phyloP scores from a whole-genome alignment of 2,329 filamentous ascomycete species.

The Penicillium sp. region DNA sequence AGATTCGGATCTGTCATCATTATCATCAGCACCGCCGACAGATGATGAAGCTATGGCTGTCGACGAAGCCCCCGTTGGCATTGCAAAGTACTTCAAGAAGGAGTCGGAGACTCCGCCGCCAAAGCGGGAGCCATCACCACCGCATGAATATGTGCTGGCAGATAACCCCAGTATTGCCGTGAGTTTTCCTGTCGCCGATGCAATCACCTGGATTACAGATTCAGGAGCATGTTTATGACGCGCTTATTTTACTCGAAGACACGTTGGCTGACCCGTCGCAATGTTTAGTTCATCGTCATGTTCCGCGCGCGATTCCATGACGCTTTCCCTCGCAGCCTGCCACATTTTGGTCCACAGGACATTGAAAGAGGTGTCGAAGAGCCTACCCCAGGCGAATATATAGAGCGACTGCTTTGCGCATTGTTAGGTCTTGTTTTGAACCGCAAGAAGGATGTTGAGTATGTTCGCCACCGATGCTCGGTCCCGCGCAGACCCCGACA shows the following conservation, averaged over 20 bases:
- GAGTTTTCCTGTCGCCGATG: slow-evolving; percentile 48
- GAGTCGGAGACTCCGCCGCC: slow-evolving; percentile 60
- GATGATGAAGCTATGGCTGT: slow-evolving; percentile 56
- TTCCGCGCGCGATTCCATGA: slow-evolving; percentile 93
- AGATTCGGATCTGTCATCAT: slow-evolving; percentile 58
- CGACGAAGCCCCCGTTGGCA: slow-evolving; percentile 41
- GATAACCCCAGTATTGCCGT: slow-evolving; percentile 93
- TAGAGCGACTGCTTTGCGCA: slow-evolving; percentile 86
- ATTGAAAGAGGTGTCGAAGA: slow-evolving; percentile 84
- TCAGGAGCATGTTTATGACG: slow-evolving; percentile 18
- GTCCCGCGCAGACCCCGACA: slow-evolving; percentile 9
- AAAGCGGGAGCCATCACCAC: slow-evolving; percentile 83
- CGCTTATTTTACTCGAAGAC: slow-evolving; percentile 31
- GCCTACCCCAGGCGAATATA: slow-evolving; percentile 74
- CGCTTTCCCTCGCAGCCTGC: slow-evolving; percentile 80
- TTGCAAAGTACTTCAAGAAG: slow-evolving; percentile 52
- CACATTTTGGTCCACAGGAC: slow-evolving; percentile 92
- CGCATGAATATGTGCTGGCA: slow-evolving; percentile 84
- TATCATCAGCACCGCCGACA: slow-evolving; percentile 60
- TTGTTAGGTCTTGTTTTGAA: slow-evolving; percentile 86
- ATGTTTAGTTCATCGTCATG: slow-evolving; percentile 87
- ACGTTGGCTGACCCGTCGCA: slow-evolving; percentile 37
- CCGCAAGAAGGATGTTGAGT: slow-evolving; percentile 99
- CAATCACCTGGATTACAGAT: not conserved
- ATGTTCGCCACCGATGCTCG: slow-evolving; percentile 47